These are phyloP conservation scores for Gracilaria gracilis DNA, from an alignment of 23 red algal genomes.

Conservation along the genomic window DNA sequence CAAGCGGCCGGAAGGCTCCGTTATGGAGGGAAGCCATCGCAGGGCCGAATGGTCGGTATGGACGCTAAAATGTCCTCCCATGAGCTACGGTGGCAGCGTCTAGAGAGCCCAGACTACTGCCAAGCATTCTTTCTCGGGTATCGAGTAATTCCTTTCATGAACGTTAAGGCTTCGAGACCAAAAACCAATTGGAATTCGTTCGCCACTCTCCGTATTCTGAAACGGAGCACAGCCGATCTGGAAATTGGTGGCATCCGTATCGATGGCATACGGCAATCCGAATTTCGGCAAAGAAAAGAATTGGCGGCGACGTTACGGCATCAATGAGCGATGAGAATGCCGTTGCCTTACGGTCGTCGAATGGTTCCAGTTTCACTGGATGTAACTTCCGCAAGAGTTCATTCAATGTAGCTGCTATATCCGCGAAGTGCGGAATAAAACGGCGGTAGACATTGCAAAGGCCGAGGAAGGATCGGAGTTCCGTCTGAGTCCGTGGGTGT, in stretches of 20 bases:
- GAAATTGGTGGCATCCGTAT: not conserved
- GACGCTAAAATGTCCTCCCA: not conserved
- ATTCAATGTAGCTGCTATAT: not conserved
- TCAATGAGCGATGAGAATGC: not conserved
- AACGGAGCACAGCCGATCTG: not conserved
- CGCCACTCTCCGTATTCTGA: not conserved
- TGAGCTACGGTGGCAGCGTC: not conserved
- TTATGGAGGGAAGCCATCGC: not conserved
- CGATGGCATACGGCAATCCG: not conserved
- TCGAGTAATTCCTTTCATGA: not conserved
- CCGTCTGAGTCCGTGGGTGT: not conserved
- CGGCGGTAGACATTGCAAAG: not conserved
- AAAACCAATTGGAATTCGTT: not conserved
- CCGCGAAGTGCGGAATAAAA: not conserved
- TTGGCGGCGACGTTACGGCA: not conserved
- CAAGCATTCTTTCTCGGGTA: not conserved
- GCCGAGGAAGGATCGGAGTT: slow-evolving; percentile 2
- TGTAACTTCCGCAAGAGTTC: not conserved
- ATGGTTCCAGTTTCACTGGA: not conserved
- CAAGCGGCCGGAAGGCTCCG: not conserved
- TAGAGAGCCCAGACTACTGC: not conserved
- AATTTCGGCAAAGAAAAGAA: not conserved
- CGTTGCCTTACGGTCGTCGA: not conserved
- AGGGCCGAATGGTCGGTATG: not conserved
- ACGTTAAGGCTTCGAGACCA: not conserved